Evolutionary conservation across 257 asterid genomes (phyloP), one percentile per base, ranked within the genome.

Genomic region (Ballota nigra): DNA sequence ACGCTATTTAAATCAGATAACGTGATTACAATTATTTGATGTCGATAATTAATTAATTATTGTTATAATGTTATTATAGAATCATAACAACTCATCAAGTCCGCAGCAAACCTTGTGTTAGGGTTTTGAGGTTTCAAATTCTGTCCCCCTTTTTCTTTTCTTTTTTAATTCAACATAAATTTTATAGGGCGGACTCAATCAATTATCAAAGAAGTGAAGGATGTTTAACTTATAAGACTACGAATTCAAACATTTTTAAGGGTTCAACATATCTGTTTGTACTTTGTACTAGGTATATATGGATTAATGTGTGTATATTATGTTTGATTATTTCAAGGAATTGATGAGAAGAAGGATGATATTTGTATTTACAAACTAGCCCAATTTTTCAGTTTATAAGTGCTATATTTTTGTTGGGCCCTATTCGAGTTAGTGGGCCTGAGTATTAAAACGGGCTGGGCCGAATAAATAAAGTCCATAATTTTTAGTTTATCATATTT

Each of bases 21-120:
- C 78, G 71, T 77, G 81, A 45, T 58, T 28, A 38, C 81, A 66
- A 51, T 77, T 72, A 66, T 49, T 77, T 59, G 70, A 1, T 66
- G 74, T 47, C 81, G 43, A 58, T 31, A n/a, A n/a, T n/a, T n/a
- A n/a, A 62, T 52, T 60, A 33, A 38, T 5, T 19, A 6, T 22
- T 1, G 15, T 36, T 36, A 26, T 19, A 6, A 13, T 1, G 15
- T 36, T 36, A 26, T 49, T 59, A 8, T n/a, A 33, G 11, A 16
- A 33, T 13, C 47, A 38, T 16, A 20, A 0, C 18, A 9, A 62
- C 8, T 62, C 61, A 15, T 73, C 34, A 63, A 33, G 8, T 8
- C 34, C 33, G 24, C 19, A 40, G 9, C 34, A 53, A 38, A 23
- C 49, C 73, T 19, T 52, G 23, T 23, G 20, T 55, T 20, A 55